These are phyloP conservation scores for Stagonosporopsis rhizophila DNA, from an alignment of 2,329 filamentous ascomycete genomes.

Conservation along the genomic window DNA sequence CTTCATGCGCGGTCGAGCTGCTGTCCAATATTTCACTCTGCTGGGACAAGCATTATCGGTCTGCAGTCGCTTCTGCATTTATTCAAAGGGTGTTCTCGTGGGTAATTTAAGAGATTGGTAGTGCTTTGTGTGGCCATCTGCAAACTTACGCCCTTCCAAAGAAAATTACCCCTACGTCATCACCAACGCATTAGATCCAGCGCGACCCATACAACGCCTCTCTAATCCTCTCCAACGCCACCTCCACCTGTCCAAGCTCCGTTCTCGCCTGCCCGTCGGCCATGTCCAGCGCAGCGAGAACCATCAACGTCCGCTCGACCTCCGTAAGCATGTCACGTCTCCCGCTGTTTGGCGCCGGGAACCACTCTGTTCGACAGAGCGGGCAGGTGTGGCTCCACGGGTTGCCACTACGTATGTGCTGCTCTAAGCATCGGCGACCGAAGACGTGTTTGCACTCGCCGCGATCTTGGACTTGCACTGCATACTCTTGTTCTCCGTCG, in stretches of 20 bases:
- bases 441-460: constrained; percentile 28
- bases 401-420: constrained; percentile 24
- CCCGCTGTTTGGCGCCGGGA: constrained; percentile 22
- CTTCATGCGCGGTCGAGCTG: not conserved
- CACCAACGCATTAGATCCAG: constrained; percentile 21
- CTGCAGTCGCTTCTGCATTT: not conserved
- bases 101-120: not conserved
- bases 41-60: not conserved
- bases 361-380: constrained; percentile 28
- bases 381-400: constrained; percentile 35
- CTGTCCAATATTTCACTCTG: not conserved
- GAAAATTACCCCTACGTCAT: not conserved
- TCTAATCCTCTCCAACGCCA: constrained; percentile 19
- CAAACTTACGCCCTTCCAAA: not conserved
- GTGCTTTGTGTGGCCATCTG: not conserved
- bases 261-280: constrained; percentile 11
- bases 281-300: constrained; percentile 15
- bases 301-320: constrained; percentile 17
- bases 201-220: constrained; percentile 19
- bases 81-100: not conserved
- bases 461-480: constrained; percentile 22
- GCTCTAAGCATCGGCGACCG: constrained; percentile 29
- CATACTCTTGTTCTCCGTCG: constrained; percentile 23
- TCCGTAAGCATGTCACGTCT: constrained; percentile 16
- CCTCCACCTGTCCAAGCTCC: constrained; percentile 21